Base-by-base conservation (phyloP, 495 filamentous ascomycete genomes). In the Terfezia boudieri region DNA sequence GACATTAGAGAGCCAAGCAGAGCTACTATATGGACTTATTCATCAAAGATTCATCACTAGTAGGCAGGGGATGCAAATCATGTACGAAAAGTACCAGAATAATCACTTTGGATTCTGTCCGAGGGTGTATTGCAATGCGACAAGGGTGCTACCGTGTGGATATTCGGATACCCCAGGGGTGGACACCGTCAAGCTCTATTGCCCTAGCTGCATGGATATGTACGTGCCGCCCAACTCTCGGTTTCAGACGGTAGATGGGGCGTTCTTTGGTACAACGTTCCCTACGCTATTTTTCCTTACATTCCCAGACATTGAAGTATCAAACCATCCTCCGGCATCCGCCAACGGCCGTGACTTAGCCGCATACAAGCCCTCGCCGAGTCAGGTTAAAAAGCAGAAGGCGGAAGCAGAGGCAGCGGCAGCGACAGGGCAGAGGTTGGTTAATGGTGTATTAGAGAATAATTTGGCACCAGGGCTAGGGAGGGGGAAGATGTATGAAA, bases 41-140 rank as follows among this genome's bases (percentile, higher is more conserved):
- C 90, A 98, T 68, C 90, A 96, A 69, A 84, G 90, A 26, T 98
- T 92, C 67, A 96, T 98, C 70, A 95, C 86, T 55, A 94, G 87
- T n/a, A 75, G 90, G 37, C 86, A 86, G 7, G 90, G 90, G 17
- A 96, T 98, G 54, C 89, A 94, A 65, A 87, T 94, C 66, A 98
- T 98, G 90, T 84, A 86, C 35, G 92, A 98, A 66, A 98, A 98
- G 66, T 96, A 96, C 72, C 88, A 94, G 62, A 73, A 93, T 49
- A 80, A 84, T 58, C 89, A 98, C 69, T 98, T 98, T 59, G 90
- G 90, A 36, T 77, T 80, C 53, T 98, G 90, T 64, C 90, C 89
- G 5, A 78, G 90, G 26, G 89, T 87, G 49, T 77, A 83, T 68
- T 98, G 90, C 72, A 81, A 82, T 58, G 80, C 80, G 51, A 82